Base-by-base conservation (phyloP, 148 eudicot species). In the Chenopodium berlandieri region DNA sequence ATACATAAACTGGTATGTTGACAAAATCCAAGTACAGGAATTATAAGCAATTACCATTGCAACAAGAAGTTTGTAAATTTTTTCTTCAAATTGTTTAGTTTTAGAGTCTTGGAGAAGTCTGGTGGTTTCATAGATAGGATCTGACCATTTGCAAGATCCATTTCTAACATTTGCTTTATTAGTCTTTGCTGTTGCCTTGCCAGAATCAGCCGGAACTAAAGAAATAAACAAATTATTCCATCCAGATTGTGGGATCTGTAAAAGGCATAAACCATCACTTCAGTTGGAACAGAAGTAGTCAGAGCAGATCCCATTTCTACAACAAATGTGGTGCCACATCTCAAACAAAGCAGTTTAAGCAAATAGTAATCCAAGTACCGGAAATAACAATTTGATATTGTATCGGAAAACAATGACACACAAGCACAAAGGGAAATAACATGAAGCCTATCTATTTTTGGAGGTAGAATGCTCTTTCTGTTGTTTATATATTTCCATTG, bases 101-200 rank as follows among this genome's bases (percentile, higher is more conserved):
- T 89, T 91, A 67, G 90, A 79, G 83, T 97, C 98, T 79, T 89
- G 93, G 32, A 97, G 97, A 91, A 97, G 97, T 86, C 95, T 90
- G 78, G 99, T 91, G 54, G 92, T 94, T 90, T 97, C 99, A 90
- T 97, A 97, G 17, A 97, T 94, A 71, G 99, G 99, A 91, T 97
- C 99, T 31, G 85, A 90, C 99, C 99, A 96, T 89, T 94, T 94
- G 86, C 99, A 96, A 48, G 90, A 82, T 71, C 99, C 99, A 88
- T 92, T 94, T 89, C 98, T 92, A 81, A 94, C 99, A 90, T 85
- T 90, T 73, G 97, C 91, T 90, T 94, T 96, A 73, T 91, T 94
- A 62, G 99, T 96, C 88, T 96, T 96, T 76, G 93, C 93, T 52
- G 94, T 88, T 84, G 92, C 89, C 87, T 96, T 96, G 50, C 94